Evolutionary conservation across 2,329 filamentous ascomycete species (phyloP).

Genomic region (Hypomyces perniciosus): DNA sequence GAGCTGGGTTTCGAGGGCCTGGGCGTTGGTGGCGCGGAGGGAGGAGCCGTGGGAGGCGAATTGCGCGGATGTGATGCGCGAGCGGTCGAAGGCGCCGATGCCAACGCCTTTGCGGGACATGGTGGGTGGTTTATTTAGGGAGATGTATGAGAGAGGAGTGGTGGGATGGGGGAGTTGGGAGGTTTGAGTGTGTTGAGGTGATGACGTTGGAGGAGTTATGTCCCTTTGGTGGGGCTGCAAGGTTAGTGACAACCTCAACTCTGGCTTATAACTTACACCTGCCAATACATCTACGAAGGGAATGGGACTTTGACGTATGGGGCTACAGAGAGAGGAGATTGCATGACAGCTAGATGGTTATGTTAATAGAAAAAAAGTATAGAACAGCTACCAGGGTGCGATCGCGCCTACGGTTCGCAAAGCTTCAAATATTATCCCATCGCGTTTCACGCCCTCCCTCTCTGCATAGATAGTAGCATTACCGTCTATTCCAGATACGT

Average conservation of each 20-base stretch:
- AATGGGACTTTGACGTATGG: too few relatives aligned
- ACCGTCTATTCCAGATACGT: too few relatives aligned
- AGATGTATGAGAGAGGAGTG: background rate
- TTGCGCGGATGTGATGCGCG: constrained; percentile 76
- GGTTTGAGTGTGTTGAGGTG: background rate
- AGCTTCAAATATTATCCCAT: too few relatives aligned
- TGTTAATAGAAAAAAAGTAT: too few relatives aligned
- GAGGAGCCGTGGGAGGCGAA: constrained; percentile 85
- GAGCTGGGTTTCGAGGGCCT: constrained; percentile 85
- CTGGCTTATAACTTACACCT: too few relatives aligned
- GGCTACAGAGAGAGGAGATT: too few relatives aligned
- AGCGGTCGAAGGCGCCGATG: constrained; percentile 83
- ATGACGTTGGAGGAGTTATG: background rate
- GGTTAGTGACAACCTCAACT: background rate
- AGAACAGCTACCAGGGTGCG: too few relatives aligned
- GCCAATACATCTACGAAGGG: too few relatives aligned
- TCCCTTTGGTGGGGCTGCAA: background rate
- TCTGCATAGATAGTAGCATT: too few relatives aligned
- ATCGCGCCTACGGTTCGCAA: too few relatives aligned
- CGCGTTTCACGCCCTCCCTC: too few relatives aligned
- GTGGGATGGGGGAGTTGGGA: background rate
- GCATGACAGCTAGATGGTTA: too few relatives aligned
- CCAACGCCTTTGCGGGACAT: constrained; percentile 81
- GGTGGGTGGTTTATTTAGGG: constrained; percentile 2
- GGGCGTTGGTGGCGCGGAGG: constrained; percentile 77